phyloP scores from a whole-genome alignment of 345 rosid genomes.

The Sonneratia caseolaris region DNA sequence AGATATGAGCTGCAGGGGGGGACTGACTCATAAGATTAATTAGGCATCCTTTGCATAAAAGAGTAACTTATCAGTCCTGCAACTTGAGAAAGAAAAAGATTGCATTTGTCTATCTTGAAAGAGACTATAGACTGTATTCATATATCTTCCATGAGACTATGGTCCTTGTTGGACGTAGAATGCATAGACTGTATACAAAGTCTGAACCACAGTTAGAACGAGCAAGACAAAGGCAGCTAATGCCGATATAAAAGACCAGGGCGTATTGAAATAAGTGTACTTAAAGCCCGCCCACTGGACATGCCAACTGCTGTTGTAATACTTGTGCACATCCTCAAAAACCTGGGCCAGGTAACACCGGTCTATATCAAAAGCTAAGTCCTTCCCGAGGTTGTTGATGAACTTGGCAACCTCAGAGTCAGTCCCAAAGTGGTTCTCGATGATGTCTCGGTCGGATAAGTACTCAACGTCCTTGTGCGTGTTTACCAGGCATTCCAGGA shows the following conservation, averaged over 20 bases:
- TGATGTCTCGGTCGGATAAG: slow-evolving; percentile 39
- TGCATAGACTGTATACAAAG: slow-evolving; percentile 27
- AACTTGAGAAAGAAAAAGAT: too few relatives aligned
- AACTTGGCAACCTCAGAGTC: slow-evolving; percentile 53
- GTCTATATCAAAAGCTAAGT: slow-evolving; percentile 55
- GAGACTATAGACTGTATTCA: too few relatives aligned
- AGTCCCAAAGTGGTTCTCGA: slow-evolving; percentile 64
- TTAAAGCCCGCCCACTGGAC: slow-evolving; percentile 58
- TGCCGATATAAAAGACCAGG: slow-evolving; percentile 78
- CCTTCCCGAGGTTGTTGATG: slow-evolving; percentile 57
- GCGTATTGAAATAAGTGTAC: slow-evolving; percentile 61
- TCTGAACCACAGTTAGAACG: slow-evolving; percentile 48
- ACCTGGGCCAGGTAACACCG: slow-evolving; percentile 38
- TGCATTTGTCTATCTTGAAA: too few relatives aligned
- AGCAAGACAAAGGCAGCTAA: slow-evolving; percentile 56
- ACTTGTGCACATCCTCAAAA: slow-evolving; percentile 44
- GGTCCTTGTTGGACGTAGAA: slow-evolving; percentile 1
- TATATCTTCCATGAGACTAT: not conserved
- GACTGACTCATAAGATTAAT: too few relatives aligned
- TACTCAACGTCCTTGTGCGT: slow-evolving; percentile 54
- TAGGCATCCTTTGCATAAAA: too few relatives aligned
- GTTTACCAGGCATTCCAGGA: slow-evolving; percentile 58
- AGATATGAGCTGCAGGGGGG: too few relatives aligned
- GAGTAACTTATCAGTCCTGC: too few relatives aligned
- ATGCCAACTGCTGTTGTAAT: slow-evolving; percentile 43